These are phyloP conservation scores for Dispira simplex DNA, from an alignment of 192 early-diverging fungal genomes.

Conservation along the genomic window DNA sequence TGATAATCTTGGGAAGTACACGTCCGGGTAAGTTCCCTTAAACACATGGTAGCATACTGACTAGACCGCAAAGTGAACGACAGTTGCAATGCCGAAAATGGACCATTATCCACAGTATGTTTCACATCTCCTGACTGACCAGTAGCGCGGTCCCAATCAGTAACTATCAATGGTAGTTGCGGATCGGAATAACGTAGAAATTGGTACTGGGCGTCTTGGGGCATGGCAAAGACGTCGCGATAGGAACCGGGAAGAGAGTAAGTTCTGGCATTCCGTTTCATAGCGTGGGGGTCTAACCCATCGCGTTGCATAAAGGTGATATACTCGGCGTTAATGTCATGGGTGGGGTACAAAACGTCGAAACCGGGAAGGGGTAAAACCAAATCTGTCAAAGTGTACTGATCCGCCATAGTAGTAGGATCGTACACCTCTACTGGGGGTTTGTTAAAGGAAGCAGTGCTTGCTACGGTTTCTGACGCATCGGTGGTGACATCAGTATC, in stretches of 20 bases:
- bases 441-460: constrained; percentile 3
- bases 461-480: not conserved
- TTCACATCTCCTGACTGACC: constrained; percentile 23
- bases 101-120: constrained; percentile 33
- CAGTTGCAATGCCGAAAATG: constrained; percentile 53
- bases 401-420: constrained; percentile 36
- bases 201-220: constrained; percentile 39
- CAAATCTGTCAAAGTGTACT: constrained; percentile 76
- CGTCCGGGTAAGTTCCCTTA: constrained; percentile 70
- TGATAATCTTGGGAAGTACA: constrained; percentile 43
- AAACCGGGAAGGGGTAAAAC: constrained; percentile 86
- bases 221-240: constrained; percentile 39
- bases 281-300: constrained; percentile 44
- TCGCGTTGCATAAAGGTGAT: constrained; percentile 52
- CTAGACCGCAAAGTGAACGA: constrained; percentile 65
- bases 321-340: constrained; percentile 53
- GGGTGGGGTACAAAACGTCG: constrained; percentile 58
- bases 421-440: constrained; percentile 35
- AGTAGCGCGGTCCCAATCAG: constrained; percentile 45
- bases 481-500: not conserved
- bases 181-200: constrained; percentile 52
- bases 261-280: constrained; percentile 46
- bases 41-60: constrained; percentile 94
- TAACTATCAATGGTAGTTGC: constrained; percentile 32
- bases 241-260: constrained; percentile 51